A percentile compares a stretch with the other conserved stretches of the same genome.
phyloP scores from a whole-genome alignment of 2,329 filamentous ascomycete genomes.

The Nannizziopsis barbatae region DNA sequence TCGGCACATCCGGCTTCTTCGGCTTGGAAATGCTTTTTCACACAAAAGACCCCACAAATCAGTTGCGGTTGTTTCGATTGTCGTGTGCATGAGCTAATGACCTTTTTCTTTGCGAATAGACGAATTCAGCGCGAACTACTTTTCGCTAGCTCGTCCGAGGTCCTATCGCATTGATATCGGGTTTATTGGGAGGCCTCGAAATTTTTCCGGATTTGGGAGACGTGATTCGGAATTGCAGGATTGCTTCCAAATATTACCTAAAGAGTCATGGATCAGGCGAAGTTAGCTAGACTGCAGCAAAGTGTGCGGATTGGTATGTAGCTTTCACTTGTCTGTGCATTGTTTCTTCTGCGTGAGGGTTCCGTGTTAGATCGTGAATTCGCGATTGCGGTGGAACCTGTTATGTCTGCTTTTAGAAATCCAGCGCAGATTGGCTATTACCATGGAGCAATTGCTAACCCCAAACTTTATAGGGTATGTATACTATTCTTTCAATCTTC shows the following conservation, averaged over 20 bases:
- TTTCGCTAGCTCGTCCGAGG: not conserved
- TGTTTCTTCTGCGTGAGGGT: not conserved
- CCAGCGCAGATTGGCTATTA: no score
- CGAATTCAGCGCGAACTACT: not conserved
- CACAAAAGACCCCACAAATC: constrained; percentile 11
- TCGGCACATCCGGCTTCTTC: not conserved
- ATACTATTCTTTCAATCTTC: constrained; percentile 11
- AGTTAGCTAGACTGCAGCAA: constrained; percentile 55
- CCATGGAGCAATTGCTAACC: no score
- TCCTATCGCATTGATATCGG: not conserved
- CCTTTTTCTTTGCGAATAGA: not conserved
- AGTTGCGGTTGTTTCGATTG: constrained; percentile 8
- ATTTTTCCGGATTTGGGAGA: not conserved
- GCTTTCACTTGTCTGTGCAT: constrained; percentile 1
- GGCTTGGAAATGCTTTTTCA: not conserved
- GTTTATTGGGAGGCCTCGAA: constrained; percentile 3
- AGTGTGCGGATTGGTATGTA: constrained; percentile 59
- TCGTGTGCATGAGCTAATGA: constrained; percentile 5
- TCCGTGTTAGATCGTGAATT: not conserved
- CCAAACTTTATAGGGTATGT: constrained; percentile 21
- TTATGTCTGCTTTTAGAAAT: no score
- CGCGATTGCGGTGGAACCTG: not conserved
- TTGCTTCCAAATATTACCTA: constrained; percentile 7
- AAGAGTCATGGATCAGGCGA: constrained; percentile 51
- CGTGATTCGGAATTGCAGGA: not conserved